Evolutionary conservation across 73 alveolate species (phyloP).

Genomic region (Paramecium sonneborni): DNA sequence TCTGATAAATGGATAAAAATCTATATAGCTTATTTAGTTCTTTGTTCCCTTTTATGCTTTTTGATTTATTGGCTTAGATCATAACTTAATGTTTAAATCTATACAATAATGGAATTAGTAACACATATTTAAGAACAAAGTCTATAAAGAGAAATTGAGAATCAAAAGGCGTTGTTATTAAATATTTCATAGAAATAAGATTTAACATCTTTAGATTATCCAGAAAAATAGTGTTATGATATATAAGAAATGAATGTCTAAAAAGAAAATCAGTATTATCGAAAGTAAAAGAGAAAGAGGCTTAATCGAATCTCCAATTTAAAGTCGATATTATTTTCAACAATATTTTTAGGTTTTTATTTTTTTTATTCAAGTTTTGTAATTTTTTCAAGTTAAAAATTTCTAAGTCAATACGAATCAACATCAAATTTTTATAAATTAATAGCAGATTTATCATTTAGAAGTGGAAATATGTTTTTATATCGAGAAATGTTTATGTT

Average conservation of each 20-base stretch:
- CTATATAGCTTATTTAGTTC: neutral
- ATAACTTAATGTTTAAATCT: neutral
- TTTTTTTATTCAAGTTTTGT: neutral
- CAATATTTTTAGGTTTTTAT: neutral
- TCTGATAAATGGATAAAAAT: neutral
- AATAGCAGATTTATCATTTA: slow-evolving; percentile 7
- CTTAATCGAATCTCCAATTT: neutral
- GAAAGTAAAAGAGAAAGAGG: neutral
- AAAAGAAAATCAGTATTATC: neutral
- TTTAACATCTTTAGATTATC: neutral
- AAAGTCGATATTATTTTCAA: neutral
- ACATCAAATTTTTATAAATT: slow-evolving; percentile 24
- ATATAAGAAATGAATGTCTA: no score
- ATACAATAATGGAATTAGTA: neutral
- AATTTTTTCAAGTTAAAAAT: neutral
- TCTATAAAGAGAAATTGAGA: neutral
- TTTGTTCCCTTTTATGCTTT: neutral
- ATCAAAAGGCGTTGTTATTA: neutral
- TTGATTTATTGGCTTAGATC: neutral
- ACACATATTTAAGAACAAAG: neutral
- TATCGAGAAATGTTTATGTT: neutral
- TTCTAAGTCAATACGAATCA: neutral
- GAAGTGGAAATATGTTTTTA: slow-evolving; percentile 46
- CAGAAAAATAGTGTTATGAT: neutral
- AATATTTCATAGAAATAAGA: neutral